phyloP scores from a whole-genome alignment of 345 rosid species.

The Rhizophora apiculata region DNA sequence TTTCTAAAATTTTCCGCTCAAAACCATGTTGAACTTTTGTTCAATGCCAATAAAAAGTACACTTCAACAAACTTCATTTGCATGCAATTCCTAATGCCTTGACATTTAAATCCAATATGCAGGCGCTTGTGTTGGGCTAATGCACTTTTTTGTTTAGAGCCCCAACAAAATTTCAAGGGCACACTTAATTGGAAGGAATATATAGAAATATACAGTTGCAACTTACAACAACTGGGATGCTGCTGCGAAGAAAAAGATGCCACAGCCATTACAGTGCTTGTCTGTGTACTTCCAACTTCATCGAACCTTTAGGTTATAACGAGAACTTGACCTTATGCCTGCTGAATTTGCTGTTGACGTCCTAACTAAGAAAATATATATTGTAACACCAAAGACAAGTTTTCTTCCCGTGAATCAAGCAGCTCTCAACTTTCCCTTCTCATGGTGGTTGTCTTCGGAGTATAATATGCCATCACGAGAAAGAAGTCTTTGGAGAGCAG shows the following conservation, averaged over 20 bases:
- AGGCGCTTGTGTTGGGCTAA: no score
- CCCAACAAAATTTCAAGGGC: neutral
- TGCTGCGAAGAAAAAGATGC: neutral
- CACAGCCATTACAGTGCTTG: no score
- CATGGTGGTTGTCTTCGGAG: conserved; percentile 31
- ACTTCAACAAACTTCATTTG: no score
- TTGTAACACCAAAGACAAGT: neutral
- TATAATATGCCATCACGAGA: conserved; percentile 37
- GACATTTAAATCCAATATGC: no score
- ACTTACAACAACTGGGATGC: neutral
- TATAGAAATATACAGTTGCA: neutral
- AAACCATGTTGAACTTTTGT: no score
- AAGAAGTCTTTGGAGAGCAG: conserved; percentile 21
- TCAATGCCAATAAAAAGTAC: no score
- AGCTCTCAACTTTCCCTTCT: conserved; percentile 31
- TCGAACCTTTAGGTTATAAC: neutral
- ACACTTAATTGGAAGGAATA: neutral
- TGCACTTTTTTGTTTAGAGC: no score
- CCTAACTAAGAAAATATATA: neutral
- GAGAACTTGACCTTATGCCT: neutral
- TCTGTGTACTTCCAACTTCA: neutral
- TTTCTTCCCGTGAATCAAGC: conserved; percentile 10
- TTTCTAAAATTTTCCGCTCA: no score
- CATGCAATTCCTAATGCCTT: no score
- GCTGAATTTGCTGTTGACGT: neutral